Evolutionary conservation across 2,329 filamentous ascomycete species (phyloP).

Genomic region (Talaromyces sp.): DNA sequence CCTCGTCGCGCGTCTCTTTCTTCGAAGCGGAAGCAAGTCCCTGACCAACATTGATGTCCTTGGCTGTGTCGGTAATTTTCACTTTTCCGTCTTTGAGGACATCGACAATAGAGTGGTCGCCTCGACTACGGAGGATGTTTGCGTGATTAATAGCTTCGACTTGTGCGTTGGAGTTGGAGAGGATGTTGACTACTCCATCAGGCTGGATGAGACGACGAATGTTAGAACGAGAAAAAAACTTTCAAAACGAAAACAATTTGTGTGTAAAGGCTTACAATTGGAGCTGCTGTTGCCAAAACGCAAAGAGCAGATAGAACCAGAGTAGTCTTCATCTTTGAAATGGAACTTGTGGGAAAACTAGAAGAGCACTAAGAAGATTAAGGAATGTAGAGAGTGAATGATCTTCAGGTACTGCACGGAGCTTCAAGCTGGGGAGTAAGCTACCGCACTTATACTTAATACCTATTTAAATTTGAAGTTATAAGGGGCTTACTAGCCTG

Average conservation of each 20-base stretch:
- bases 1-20: not conserved
- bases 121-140: not conserved
- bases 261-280: not conserved
- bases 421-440: not conserved
- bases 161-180: not conserved
- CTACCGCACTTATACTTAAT: not conserved
- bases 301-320: not conserved
- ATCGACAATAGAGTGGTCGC: not conserved
- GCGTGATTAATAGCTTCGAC: not conserved
- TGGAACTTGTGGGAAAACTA: not conserved
- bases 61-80: not conserved
- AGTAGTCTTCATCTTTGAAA: not conserved
- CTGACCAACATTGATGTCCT: not conserved
- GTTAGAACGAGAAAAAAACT: not conserved
- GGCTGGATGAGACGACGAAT: not conserved
- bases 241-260: not conserved
- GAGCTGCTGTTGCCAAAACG: not conserved
- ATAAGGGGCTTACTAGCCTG: not conserved
- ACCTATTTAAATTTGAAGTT: not conserved
- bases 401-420: too few relatives aligned
- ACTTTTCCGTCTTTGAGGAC: not conserved
- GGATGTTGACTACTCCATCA: not conserved
- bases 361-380: not conserved
- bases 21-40: not conserved
- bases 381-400: not conserved